Conservation (phyloP, 208 protist species). For the Leishmania guyanensis region DNA sequence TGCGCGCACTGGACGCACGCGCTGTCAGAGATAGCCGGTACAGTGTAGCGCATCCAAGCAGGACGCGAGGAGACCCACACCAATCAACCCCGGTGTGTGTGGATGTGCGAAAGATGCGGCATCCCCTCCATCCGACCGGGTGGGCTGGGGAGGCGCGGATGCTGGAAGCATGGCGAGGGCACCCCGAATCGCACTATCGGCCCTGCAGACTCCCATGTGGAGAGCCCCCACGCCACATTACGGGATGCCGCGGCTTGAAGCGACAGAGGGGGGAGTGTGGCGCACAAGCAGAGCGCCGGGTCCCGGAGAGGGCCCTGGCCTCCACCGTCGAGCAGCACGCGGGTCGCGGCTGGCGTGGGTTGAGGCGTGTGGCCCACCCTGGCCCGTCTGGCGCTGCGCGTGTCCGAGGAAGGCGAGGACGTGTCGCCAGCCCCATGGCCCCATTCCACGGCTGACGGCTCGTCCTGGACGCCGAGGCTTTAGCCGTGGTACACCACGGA, state of each 20-base stretch:
- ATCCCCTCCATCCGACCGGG: not conserved
- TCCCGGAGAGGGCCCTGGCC: not conserved
- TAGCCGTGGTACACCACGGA: not conserved
- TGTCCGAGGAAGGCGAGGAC: not conserved
- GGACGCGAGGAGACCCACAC: not conserved
- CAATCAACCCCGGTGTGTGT: not conserved
- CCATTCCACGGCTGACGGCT: not conserved
- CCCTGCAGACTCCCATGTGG: not conserved
- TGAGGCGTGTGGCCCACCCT: not conserved
- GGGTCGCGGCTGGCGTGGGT: not conserved
- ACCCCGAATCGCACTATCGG: not conserved
- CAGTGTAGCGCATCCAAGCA: not conserved
- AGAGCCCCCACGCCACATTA: not conserved
- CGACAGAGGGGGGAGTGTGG: not conserved
- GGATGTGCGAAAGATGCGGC: not conserved
- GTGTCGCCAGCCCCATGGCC: not conserved
- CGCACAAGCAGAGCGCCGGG: not conserved
- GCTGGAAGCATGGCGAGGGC: not conserved
- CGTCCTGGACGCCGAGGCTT: not conserved
- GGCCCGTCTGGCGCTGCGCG: not conserved
- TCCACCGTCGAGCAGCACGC: not conserved
- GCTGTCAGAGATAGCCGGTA: not conserved
- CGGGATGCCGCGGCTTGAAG: not conserved
- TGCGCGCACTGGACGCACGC: not conserved
- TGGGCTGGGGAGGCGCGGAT: not conserved